Conservation (phyloP, 345 rosid species). For the Syzygium aromaticum region DNA sequence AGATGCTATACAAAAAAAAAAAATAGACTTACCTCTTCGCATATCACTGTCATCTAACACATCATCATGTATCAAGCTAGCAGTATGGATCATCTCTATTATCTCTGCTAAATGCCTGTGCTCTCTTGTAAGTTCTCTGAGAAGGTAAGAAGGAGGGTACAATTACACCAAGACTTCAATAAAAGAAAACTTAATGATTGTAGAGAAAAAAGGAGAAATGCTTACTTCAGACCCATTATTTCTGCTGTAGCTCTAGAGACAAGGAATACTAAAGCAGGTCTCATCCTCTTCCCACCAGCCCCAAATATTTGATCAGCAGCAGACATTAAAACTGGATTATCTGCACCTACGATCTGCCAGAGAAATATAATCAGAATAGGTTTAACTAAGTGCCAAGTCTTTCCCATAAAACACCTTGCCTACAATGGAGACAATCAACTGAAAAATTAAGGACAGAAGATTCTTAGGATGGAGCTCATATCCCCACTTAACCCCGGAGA, state of each 20-base stretch:
- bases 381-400: neutral
- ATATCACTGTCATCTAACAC: conserved; percentile 87
- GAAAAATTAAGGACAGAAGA: neutral
- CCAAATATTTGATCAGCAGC: conserved; percentile 97
- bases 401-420: neutral
- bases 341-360: conserved; percentile 91
- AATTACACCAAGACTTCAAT: neutral
- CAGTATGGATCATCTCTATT: conserved; percentile 97
- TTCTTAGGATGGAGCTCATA: neutral
- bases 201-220: conserved; percentile 2
- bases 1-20: neutral
- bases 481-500: neutral
- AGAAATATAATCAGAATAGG: conserved; percentile 21
- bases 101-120: conserved; percentile 93
- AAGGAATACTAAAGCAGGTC: conserved; percentile 90
- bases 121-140: conserved; percentile 71
- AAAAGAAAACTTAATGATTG: neutral
- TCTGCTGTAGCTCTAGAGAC: conserved; percentile 93
- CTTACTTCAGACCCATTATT: conserved; percentile 62
- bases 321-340: conserved; percentile 86
- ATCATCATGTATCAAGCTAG: conserved; percentile 96
- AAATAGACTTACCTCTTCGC: conserved; percentile 64
- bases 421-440: neutral
- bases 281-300: conserved; percentile 98
- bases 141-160: conserved; percentile 1